Percentiles rank a stretch among this genome's conserved stretches.
phyloP scores from a whole-genome alignment of 1,284 basidiomycete genomes.

The Cutaneotrichosporon cutaneum region DNA sequence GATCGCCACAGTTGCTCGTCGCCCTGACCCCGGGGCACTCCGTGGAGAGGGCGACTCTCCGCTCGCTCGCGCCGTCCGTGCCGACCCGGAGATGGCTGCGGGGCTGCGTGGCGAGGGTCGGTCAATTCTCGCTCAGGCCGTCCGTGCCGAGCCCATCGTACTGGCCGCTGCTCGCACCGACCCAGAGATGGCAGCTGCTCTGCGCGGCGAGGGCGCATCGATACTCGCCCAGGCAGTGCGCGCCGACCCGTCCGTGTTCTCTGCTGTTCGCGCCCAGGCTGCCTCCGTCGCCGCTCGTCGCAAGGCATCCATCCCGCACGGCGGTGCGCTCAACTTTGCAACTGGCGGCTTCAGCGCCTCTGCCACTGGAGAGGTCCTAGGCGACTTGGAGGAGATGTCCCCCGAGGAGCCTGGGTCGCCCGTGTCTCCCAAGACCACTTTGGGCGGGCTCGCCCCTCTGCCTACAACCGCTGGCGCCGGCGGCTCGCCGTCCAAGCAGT shows the following conservation, averaged over 20 bases:
- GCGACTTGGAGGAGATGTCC: background rate
- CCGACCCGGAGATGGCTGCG: conserved; percentile 1
- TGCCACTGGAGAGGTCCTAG: background rate
- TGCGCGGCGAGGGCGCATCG: conserved; percentile 2
- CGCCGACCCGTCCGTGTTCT: background rate
- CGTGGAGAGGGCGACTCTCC: background rate
- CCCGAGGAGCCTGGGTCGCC: background rate
- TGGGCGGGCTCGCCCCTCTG: background rate
- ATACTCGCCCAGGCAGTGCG: conserved; percentile 3
- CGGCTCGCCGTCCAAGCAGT: conserved; percentile 18
- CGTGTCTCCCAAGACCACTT: background rate
- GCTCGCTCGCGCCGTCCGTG: background rate
- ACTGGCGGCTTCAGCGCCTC: background rate
- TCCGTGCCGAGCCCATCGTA: conserved; percentile 2
- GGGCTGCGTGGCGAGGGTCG: background rate
- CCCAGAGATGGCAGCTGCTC: background rate
- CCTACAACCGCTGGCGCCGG: conserved; percentile 7
- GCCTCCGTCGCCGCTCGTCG: background rate
- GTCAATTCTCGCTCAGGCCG: conserved; percentile 4
- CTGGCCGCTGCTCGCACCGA: background rate
- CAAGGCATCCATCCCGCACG: background rate
- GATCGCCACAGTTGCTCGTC: background rate
- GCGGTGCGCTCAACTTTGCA: background rate
- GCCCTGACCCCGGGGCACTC: background rate
- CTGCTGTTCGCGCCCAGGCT: background rate